Evolutionary conservation across 1,284 basidiomycete species (phyloP).

Genomic region (Stereum hirsutum): DNA sequence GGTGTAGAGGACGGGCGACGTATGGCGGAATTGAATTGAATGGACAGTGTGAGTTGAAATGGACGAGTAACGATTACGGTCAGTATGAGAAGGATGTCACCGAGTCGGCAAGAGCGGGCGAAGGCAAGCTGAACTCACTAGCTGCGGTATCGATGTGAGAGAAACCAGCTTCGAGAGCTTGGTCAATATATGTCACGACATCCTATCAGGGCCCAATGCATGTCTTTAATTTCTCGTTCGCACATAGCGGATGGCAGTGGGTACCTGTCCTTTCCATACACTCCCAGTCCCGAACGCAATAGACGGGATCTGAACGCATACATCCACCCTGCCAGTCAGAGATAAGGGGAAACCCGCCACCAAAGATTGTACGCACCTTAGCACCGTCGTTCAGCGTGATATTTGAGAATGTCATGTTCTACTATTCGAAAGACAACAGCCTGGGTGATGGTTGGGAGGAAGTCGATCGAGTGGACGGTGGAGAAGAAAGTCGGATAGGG

Average conservation of each 20-base stretch:
- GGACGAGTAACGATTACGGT: not conserved
- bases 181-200: slow-evolving; percentile 23
- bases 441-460: not conserved
- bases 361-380: slow-evolving; percentile 3
- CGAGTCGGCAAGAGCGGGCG: no score
- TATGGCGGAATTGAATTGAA: no score
- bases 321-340: not conserved
- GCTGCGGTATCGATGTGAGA: slow-evolving; percentile 26
- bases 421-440: not conserved
- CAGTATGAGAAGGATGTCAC: not conserved
- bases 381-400: slow-evolving; percentile 10
- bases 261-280: slow-evolving; percentile 5
- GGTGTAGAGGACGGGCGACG: no score
- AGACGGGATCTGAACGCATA: slow-evolving; percentile 5
- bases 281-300: slow-evolving; percentile 11
- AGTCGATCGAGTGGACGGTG: no score
- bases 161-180: slow-evolving; percentile 25
- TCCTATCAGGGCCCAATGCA: slow-evolving; percentile 14
- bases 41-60: no score
- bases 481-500: no score
- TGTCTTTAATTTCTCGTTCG: not conserved
- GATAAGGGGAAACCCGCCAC: not conserved
- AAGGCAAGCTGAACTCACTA: slow-evolving; percentile 16
- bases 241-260: not conserved
- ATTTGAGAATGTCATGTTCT: slow-evolving; percentile 4